These are phyloP conservation scores for Apiospora hydei DNA, from an alignment of 2,329 filamentous ascomycete genomes.

Conservation along the genomic window DNA sequence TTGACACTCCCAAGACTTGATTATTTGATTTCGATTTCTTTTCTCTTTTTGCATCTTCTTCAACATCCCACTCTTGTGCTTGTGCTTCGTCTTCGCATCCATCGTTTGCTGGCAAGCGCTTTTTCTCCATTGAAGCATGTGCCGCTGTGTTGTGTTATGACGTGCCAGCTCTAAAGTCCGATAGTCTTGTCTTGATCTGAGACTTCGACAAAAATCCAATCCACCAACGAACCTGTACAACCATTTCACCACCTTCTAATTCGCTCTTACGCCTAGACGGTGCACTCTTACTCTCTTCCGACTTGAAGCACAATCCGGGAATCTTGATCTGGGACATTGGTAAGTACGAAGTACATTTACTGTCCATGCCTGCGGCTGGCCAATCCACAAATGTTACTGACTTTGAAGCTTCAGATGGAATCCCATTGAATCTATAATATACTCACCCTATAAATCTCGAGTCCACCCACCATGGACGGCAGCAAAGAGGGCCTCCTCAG, in stretches of 20 bases:
- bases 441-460: neutral
- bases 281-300: neutral
- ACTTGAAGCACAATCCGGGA: no score
- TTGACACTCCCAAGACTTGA: neutral
- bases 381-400: neutral
- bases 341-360: neutral
- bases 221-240: neutral
- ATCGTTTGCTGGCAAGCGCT: conserved; percentile 15
- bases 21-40: neutral
- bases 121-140: neutral
- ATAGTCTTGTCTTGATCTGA: neutral
- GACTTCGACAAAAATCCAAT: neutral
- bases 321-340: neutral
- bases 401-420: neutral
- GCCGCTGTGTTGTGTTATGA: neutral
- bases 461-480: neutral
- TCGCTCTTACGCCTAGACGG: conserved; percentile 5
- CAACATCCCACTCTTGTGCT: neutral
- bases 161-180: conserved; percentile 4
- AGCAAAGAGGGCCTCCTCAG: conserved; percentile 38
- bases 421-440: neutral
- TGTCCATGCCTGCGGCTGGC: neutral
- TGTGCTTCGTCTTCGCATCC: conserved; percentile 7
- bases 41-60: no score
- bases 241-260: neutral